Evolutionary conservation across 1,139 yeast species (phyloP), one percentile per base, ranked within the genome.

Genomic region (Zygosaccharomyces pseudobailii): DNA sequence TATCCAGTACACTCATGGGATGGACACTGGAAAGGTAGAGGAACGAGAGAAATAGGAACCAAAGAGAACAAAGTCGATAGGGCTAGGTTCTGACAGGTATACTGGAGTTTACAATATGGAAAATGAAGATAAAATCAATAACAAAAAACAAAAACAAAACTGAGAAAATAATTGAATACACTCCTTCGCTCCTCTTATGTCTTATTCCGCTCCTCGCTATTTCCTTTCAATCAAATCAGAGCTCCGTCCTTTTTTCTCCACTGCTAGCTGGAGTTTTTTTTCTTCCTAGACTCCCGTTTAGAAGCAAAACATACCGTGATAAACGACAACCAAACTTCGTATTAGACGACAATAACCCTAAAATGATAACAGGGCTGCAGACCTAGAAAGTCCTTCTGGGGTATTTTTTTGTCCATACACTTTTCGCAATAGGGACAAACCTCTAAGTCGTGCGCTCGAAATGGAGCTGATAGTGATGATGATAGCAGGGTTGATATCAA

Each of bases 1-100:
- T 48, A 45, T 49, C 50, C 46, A 49, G 27, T 39, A 37, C 32
- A 22, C 34, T 38, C 41, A 40, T 40, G 33, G 33, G 13, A 30
- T 28, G 35, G 24, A 5, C 17, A 39, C 13, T 8, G n/a, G 20
- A 20, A 30, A 36, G 13, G 19, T 7, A n/a, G 43, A 13, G 33
- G 32, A 21, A 17, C 9, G 23, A 19, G 17, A 10, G 4, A 25
- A 28, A 17, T 21, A 23, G 19, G 35, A 10, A 8, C 19, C 23
- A 27, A 21, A 17, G 33, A n/a, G 33, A n/a, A 30, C 13, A 19
- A n/a, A n/a, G 13, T 30, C 19, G 33, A 19, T 10, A n/a, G 33
- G 19, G 13, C 13, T 30, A 30, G 6, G 13, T 10, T n/a, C 33
- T 30, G 6, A 19, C 33, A 10, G 19, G 33, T 30, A 6, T 3